phyloP scores from a whole-genome alignment of 805 yeast genomes.

The Suhomyces sp. region DNA sequence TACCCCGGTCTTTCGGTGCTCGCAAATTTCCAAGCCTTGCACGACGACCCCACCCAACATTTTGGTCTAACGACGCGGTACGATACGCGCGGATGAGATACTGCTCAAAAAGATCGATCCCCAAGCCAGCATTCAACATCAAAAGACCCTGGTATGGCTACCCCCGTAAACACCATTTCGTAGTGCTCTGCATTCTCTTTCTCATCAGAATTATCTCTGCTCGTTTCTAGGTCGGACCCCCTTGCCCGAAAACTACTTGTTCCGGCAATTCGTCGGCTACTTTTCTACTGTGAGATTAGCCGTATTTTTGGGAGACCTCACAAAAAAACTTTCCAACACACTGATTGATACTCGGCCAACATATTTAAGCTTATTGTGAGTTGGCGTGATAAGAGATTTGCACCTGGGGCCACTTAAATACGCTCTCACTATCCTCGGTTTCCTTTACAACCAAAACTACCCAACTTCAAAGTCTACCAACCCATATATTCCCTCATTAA shows the following conservation, averaged over 20 bases:
- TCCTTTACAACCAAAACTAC: neutral
- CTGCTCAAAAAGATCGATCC: neutral
- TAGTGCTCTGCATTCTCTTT: neutral
- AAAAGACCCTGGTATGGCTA: neutral
- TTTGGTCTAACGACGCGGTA: neutral
- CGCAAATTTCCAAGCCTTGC: neutral
- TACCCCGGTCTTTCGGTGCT: neutral
- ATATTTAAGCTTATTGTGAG: neutral
- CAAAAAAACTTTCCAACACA: conserved; percentile 5
- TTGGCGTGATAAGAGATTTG: neutral
- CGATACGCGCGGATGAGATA: neutral
- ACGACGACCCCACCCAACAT: neutral
- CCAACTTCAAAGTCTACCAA: neutral
- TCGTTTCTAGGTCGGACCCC: neutral
- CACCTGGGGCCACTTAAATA: neutral
- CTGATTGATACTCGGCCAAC: neutral
- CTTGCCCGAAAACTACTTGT: neutral
- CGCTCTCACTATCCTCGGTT: neutral
- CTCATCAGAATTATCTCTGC: neutral
- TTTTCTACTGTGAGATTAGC: neutral
- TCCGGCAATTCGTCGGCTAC: conserved; percentile 5
- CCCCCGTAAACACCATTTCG: neutral
- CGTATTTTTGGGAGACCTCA: conserved; percentile 2
- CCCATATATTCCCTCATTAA: neutral
- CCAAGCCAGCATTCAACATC: neutral